phyloP scores from a whole-genome alignment of 768 basidiomycete species.

The Psilocybe tampanensis region DNA sequence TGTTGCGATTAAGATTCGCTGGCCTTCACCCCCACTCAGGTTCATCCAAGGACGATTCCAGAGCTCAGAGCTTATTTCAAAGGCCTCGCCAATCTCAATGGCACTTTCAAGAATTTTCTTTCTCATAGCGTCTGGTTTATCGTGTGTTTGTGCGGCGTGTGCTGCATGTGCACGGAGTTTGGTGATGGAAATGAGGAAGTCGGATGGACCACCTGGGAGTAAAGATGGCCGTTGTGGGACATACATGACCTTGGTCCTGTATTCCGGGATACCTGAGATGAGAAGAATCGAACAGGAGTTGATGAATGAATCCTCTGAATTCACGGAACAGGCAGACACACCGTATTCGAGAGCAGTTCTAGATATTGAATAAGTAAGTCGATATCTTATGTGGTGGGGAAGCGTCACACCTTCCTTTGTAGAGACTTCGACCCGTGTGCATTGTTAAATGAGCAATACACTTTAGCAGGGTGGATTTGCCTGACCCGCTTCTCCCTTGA shows the following conservation, averaged over 20 bases:
- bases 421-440: conserved; percentile 65
- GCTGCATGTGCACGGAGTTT: conserved; percentile 51
- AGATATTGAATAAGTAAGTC: background rate
- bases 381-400: background rate
- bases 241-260: conserved; percentile 80
- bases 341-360: conserved; percentile 57
- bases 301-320: too few relatives aligned
- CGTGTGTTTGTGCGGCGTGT: conserved; percentile 30
- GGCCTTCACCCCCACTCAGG: conserved; percentile 86
- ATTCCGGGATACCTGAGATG: conserved; percentile 63
- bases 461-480: conserved; percentile 82
- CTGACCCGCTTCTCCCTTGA: conserved; percentile 81
- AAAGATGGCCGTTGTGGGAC: conserved; percentile 88
- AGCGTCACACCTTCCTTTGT: conserved; percentile 60
- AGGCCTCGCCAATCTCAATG: conserved; percentile 56
- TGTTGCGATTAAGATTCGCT: conserved; percentile 79
- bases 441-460: conserved; percentile 80
- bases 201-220: conserved; percentile 78
- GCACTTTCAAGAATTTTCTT: conserved; percentile 36
- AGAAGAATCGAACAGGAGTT: background rate
- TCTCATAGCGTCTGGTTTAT: conserved; percentile 15
- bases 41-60: conserved; percentile 83
- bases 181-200: conserved; percentile 63
- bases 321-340: background rate
- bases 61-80: conserved; percentile 68